Base-by-base conservation (phyloP, 495 filamentous ascomycete genomes). In the Tuber umbilicatum region DNA sequence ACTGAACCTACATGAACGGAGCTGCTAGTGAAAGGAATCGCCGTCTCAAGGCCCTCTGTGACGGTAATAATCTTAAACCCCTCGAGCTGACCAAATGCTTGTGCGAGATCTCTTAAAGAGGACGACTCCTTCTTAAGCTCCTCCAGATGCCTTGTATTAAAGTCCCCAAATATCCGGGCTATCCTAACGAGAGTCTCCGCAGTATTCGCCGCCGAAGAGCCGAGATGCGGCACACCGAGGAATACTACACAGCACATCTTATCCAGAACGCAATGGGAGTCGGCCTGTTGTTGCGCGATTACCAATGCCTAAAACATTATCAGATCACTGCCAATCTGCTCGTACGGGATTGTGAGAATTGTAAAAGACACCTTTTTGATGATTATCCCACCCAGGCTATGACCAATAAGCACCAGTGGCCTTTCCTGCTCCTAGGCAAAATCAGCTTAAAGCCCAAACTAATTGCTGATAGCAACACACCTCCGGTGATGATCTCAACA, bases 381-480 rank as follows among this genome's bases (percentile, higher is more conserved):
- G 16, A 79, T 35, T 68, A 79, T 60, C 5, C 77, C 77, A 41
- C 77, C 77, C n/a, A 79, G 50, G 69, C 77, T 79, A 39, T 79
- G 77, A 9, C 75, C 77, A 69, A 79, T 79, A 41, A 79, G 78
- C 71, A 79, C 78, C 23, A 79, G 77, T 4, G 77, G 77, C 72
- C 77, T 70, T 37, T 68, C 42, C 45, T 72, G 68, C 23, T 79
- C 75, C 77, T 79, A 5, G 9, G 41, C 41, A 45, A 39, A 40
- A 68, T 64, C 14, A 64, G 16, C 27, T 64, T 64, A 64, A 35
- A 31, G 14, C 27, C 27, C 55, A 64, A 17, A 35, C 55, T 4
- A 64, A 0, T 5, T 1, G 14, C 55, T 14, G 4, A 35, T 31
- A 35, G 27, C 55, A 64, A 64, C 55, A 64, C 55, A 64, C 55